Base-by-base conservation (phyloP, 2,329 filamentous ascomycete species). In the Sporothrix globosa region DNA sequence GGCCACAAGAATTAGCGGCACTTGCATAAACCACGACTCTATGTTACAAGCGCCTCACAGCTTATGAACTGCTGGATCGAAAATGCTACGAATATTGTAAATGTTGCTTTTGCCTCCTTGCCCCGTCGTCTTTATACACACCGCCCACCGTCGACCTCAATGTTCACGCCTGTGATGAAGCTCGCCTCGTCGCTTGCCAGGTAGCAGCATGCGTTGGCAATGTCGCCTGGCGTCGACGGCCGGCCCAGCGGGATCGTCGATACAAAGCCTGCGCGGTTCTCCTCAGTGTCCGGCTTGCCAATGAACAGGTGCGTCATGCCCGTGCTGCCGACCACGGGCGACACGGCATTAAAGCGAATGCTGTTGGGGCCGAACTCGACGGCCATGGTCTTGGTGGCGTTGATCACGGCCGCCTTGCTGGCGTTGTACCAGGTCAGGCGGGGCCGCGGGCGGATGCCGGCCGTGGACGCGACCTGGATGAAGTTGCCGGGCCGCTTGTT, bases 311-410 rank as follows among this genome's bases (percentile, higher is more conserved):
- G 79, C 1, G 81, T 82, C 76, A 79, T 81, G 34, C 87, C 88
- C 0, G 91, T 93, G 19, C 84, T 87, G 1, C 87, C 89, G 0
- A 92, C 82, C 0, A 92, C 84, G 0, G 90, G 91, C 61, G 88
- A 91, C 17, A 93, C 87, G 1, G 87, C 85, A 73, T 92, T 92
- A 75, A 93, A 89, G 0, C 91, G 86, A 73, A 94, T 92, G 74
- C 91, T 85, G 69, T 91, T 85, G 0, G 87, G 85, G 0, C 88
- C 91, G 74, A 91, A 93, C 78, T 93, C 91, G 1, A 90, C 88
- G 0, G 91, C 91, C 74, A 94, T 78, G 1, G 79, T 77, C 78
- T 85, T 85, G 0, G 82, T 83, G 52, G 86, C 87, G 65, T 85
- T 90, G 74, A 85, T 85, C 13, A 90, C 85, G 0, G 89, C 89